Conservation (phyloP, 345 rosid genomes). For the Arabidopsis thaliana region TAIR10.1 NC_003071.7:16393001-16393500, state of each 20-base stretch:
- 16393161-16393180: constrained; percentile 72
- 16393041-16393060: constrained; percentile 69
- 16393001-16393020: constrained; percentile 79
- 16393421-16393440: constrained; percentile 28
- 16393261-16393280: constrained; percentile 73
- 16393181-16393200: constrained; percentile 72
- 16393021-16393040: constrained; percentile 91
- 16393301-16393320: constrained; percentile 68
- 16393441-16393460: constrained; percentile 6
- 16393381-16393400: constrained; percentile 93
- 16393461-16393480: constrained; percentile 17
- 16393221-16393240: constrained; percentile 54
- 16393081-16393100: constrained; percentile 72
- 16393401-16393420: constrained; percentile 50
- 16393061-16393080: constrained; percentile 72
- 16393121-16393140: constrained; percentile 66
- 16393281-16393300: constrained; percentile 60
- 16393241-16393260: constrained; percentile 51
- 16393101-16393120: constrained; percentile 84
- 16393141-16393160: constrained; percentile 90
- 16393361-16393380: constrained; percentile 79
- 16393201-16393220: constrained; percentile 55
- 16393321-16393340: constrained; percentile 80
- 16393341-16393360: constrained; percentile 81
- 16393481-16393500: neutral